Percentiles rank a stretch among this genome's conserved stretches.
phyloP scores from a whole-genome alignment of 2,329 filamentous ascomycete species.

The Sclerotinia sclerotiorum region DNA sequence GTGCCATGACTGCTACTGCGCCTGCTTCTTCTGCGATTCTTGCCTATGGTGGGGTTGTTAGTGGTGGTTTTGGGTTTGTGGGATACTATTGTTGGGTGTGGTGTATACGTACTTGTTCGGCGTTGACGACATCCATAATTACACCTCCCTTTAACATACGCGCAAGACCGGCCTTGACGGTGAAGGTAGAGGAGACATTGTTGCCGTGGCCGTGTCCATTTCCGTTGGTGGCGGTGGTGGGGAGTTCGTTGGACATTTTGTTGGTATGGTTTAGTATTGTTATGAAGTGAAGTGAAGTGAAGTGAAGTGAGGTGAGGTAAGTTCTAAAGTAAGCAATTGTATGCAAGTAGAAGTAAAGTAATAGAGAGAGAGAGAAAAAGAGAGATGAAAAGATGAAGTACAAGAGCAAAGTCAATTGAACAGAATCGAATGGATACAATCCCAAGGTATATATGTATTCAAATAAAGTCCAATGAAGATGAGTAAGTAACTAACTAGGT shows the following conservation, averaged over 20 bases:
- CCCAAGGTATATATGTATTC: background rate
- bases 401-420: background rate
- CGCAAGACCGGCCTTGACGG: slow-evolving; percentile 90
- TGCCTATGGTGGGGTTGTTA: slow-evolving; percentile 54
- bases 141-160: slow-evolving; percentile 99
- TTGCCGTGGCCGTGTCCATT: slow-evolving; percentile 35
- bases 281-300: background rate
- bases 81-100: background rate
- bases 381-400: background rate
- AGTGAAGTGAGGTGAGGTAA: no score
- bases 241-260: slow-evolving; percentile 46
- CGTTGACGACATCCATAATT: slow-evolving; percentile 98
- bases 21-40: slow-evolving; percentile 97
- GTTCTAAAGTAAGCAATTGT: slow-evolving; percentile 33
- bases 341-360: background rate
- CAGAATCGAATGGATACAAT: background rate
- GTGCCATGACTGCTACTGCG: slow-evolving; percentile 95
- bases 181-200: slow-evolving; percentile 55
- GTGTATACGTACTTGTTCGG: slow-evolving; percentile 63
- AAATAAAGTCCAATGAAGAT: no score
- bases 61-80: slow-evolving; percentile 22
- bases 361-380: background rate
- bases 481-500: background rate
- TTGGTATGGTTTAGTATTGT: slow-evolving; percentile 33
- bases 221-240: slow-evolving; percentile 39